Percentiles rank a stretch among this genome's conserved stretches.
Conservation (phyloP, 192 early-diverging fungal species). For the Coemansia reversa region DNA sequence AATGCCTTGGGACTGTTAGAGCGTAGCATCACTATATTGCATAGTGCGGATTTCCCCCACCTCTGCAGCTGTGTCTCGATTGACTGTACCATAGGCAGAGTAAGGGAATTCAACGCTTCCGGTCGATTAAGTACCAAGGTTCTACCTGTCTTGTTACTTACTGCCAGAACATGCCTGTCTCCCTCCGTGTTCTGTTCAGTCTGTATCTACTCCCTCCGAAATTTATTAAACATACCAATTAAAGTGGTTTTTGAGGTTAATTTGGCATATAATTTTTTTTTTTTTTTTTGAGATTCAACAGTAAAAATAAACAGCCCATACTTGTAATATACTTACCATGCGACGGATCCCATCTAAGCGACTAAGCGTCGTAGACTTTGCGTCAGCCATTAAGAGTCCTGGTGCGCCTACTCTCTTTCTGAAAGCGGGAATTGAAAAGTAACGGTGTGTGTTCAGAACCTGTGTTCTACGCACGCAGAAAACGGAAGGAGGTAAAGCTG, state of each 20-base stretch:
- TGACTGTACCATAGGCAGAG: constrained; percentile 76
- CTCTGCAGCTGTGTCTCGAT: constrained; percentile 81
- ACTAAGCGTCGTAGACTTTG: neutral
- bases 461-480: too few relatives aligned
- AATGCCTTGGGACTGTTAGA: constrained; percentile 74
- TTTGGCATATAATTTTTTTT: too few relatives aligned
- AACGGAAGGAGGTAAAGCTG: too few relatives aligned
- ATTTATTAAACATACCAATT: neutral
- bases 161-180: constrained; percentile 37
- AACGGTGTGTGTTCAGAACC: too few relatives aligned
- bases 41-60: constrained; percentile 84
- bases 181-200: constrained; percentile 19
- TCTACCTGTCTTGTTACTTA: constrained; percentile 51
- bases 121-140: constrained; percentile 78
- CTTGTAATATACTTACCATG: constrained; percentile 8
- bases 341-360: constrained; percentile 9
- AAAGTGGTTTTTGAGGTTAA: too few relatives aligned
- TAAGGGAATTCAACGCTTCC: constrained; percentile 81
- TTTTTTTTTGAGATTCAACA: too few relatives aligned
- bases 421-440: too few relatives aligned
- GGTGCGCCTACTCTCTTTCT: too few relatives aligned
- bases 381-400: constrained; percentile 1
- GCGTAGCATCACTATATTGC: constrained; percentile 85
- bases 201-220: constrained; percentile 19
- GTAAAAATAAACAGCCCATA: too few relatives aligned